Evolutionary conservation across 371 early-diverging fungal genomes (phyloP).

Genomic region (Globomyces sp.): DNA sequence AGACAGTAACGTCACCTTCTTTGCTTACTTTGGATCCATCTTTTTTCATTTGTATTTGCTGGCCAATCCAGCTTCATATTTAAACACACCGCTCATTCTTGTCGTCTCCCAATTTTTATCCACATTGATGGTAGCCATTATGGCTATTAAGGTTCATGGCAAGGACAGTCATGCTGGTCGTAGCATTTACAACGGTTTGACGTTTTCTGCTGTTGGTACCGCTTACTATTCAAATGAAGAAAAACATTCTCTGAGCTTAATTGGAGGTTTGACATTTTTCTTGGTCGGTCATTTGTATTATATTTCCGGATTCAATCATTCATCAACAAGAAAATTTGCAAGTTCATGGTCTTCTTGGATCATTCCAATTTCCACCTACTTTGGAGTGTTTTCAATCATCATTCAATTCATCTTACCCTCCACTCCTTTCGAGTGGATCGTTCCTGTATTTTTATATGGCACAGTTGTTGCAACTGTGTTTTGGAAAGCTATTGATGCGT

Average conservation of each 20-base stretch:
- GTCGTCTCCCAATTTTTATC: too few relatives aligned
- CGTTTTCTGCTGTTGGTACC: constrained; percentile 5
- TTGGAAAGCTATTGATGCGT: constrained; percentile 8
- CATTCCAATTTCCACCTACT: neutral
- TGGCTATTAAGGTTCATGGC: too few relatives aligned
- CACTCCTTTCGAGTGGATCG: neutral
- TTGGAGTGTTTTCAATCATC: neutral
- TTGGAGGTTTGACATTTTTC: constrained; percentile 17
- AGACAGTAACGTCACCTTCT: too few relatives aligned
- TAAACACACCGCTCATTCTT: too few relatives aligned
- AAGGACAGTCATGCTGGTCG: too few relatives aligned
- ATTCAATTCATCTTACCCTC: neutral
- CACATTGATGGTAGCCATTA: too few relatives aligned
- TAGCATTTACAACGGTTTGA: neutral
- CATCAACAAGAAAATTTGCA: neutral
- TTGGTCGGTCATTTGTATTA: constrained; percentile 19
- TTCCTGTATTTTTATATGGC: constrained; percentile 4
- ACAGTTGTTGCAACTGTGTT: neutral
- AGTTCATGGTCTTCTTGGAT: neutral
- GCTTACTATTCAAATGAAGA: constrained; percentile 2
- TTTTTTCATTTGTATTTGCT: too few relatives aligned
- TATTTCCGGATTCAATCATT: constrained; percentile 7
- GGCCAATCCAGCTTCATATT: too few relatives aligned
- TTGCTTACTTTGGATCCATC: too few relatives aligned
- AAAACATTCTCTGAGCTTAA: constrained; percentile 10